phyloP scores from a whole-genome alignment of 2,329 filamentous ascomycete species.

The Blastomyces gilchristii region DNA sequence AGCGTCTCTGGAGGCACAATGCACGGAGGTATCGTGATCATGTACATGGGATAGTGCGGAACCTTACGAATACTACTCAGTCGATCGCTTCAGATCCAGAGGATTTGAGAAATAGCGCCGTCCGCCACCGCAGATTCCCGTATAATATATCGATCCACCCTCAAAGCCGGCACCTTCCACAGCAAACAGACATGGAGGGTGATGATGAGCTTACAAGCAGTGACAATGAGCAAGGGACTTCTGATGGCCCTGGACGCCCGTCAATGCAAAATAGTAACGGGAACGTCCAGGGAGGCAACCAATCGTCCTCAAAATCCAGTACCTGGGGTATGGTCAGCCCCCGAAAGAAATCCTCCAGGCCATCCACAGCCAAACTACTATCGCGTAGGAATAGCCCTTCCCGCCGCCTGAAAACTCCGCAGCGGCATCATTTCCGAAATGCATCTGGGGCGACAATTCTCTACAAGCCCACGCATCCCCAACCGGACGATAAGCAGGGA shows the following conservation, averaged over 20 bases:
- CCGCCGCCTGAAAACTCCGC: slow-evolving; percentile 29
- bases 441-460: slow-evolving; percentile 74
- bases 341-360: slow-evolving; percentile 30
- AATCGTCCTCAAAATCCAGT: slow-evolving; percentile 1
- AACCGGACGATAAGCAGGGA: neutral
- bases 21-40: slow-evolving; percentile 36
- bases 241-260: slow-evolving; percentile 19
- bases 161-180: slow-evolving; percentile 38
- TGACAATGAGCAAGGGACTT: slow-evolving; percentile 58
- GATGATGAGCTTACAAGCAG: slow-evolving; percentile 75
- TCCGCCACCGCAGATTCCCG: slow-evolving; percentile 28
- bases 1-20: slow-evolving; percentile 39
- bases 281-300: slow-evolving; percentile 11
- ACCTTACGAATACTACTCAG: slow-evolving; percentile 42
- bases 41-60: slow-evolving; percentile 24
- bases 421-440: slow-evolving; percentile 56
- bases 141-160: slow-evolving; percentile 25
- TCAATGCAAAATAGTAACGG: slow-evolving; percentile 16
- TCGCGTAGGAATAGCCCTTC: slow-evolving; percentile 28
- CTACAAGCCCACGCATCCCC: slow-evolving; percentile 55
- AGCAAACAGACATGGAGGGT: slow-evolving; percentile 71
- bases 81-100: slow-evolving; percentile 51
- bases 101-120: slow-evolving; percentile 27
- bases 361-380: slow-evolving; percentile 35
- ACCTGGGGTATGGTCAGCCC: slow-evolving; percentile 23